A percentile compares a stretch with the other conserved stretches of the same genome.
Conservation (phyloP, 805 yeast genomes). For the Ogataea polymorpha region DNA sequence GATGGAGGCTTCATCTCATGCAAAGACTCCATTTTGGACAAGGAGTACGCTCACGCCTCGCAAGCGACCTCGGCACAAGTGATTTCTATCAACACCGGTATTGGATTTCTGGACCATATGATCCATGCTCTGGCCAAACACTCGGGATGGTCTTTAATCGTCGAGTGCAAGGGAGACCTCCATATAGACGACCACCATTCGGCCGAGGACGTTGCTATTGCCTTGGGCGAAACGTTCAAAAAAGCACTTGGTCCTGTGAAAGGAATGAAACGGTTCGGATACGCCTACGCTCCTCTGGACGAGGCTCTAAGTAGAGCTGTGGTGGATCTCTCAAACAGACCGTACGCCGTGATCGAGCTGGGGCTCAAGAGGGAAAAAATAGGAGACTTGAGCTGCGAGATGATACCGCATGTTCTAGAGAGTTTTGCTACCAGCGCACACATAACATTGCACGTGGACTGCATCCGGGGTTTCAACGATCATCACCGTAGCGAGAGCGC, state of each 20-base stretch:
- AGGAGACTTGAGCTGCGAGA: conserved; percentile 89
- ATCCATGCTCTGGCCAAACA: conserved; percentile 95
- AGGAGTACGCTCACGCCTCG: conserved; percentile 48
- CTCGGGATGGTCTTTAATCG: conserved; percentile 88
- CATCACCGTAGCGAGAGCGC: conserved; percentile 97
- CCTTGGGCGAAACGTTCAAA: conserved; percentile 86
- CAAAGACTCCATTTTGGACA: conserved; percentile 52
- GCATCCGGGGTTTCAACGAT: conserved; percentile 89
- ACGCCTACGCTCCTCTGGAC: conserved; percentile 93
- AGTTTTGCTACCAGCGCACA: conserved; percentile 92
- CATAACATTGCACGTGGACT: conserved; percentile 90
- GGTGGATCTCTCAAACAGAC: conserved; percentile 91
- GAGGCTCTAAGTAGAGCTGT: conserved; percentile 96
- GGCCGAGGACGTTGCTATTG: conserved; percentile 92
- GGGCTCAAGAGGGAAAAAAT: conserved; percentile 90
- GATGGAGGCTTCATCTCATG: conserved; percentile 81
- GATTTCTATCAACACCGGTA: conserved; percentile 82
- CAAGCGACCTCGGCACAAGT: conserved; percentile 69
- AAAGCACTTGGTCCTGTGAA: conserved; percentile 83
- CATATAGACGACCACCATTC: conserved; percentile 98
- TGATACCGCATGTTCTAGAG: conserved; percentile 97
- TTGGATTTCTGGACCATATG: conserved; percentile 97
- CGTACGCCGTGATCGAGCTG: conserved; percentile 84
- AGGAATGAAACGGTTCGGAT: conserved; percentile 91
- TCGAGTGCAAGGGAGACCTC: conserved; percentile 90